phyloP scores from a whole-genome alignment of 139 green algal species.

The Diplosphaera chodatii region DNA sequence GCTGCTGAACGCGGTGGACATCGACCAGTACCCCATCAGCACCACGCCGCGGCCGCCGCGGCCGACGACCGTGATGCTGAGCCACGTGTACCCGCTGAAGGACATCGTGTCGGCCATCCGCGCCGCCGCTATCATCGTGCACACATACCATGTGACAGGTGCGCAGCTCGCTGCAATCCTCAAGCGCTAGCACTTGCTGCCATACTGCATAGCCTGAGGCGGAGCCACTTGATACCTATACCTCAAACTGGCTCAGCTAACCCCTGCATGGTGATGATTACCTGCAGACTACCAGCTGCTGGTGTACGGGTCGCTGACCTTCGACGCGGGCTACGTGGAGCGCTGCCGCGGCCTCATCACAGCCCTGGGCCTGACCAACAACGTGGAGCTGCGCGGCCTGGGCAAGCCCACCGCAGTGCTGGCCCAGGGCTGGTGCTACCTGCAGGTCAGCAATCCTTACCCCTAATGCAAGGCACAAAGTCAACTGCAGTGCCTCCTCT shows the following conservation, averaged over 20 bases:
- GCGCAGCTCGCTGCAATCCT: too few species aligned
- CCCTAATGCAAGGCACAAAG: too few species aligned
- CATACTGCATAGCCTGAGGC: too few species aligned
- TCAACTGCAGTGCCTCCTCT: too few species aligned
- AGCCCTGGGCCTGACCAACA: conserved; percentile 6
- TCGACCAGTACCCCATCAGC: conserved; percentile 3
- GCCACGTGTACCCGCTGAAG: conserved; percentile 12
- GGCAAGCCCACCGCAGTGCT: conserved; percentile 10
- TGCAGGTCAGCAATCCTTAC: too few species aligned
- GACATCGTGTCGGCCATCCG: conserved; percentile 14
- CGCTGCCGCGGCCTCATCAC: conserved; percentile 7
- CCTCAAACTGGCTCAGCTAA: too few species aligned
- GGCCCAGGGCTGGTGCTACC: conserved; percentile 8
- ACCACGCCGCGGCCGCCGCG: neutral
- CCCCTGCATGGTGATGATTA: neutral
- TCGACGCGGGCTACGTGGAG: conserved; percentile 7
- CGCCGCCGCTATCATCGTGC: conserved; percentile 8
- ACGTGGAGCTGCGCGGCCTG: conserved; percentile 3
- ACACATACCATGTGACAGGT: conserved; percentile 9
- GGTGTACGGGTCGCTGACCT: conserved; percentile 7
- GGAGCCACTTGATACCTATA: too few species aligned
- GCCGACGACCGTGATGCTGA: conserved; percentile 11
- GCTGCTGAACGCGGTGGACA: too few species aligned
- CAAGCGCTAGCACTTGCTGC: too few species aligned
- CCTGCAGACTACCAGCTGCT: conserved; percentile 10